Conservation (phyloP, 768 basidiomycete genomes). For the Hygrophorus pudorinus region DNA sequence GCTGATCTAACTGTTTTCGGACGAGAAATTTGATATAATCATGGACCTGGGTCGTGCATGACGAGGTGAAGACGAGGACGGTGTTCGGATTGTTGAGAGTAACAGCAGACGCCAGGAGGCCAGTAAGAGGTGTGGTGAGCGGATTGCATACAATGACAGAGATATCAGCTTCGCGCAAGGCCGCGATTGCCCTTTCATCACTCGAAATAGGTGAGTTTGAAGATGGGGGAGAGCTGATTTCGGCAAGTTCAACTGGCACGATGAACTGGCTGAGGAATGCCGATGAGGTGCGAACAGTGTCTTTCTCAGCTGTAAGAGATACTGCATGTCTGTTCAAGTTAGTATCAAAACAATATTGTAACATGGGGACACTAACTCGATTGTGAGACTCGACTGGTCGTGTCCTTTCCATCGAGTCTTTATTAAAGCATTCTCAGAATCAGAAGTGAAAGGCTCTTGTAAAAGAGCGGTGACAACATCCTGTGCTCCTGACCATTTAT, state of each 20-base stretch:
- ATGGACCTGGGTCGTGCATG: constrained; percentile 16
- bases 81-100: constrained; percentile 30
- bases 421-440: constrained; percentile 32
- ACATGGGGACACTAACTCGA: constrained; percentile 27
- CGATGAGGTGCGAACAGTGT: constrained; percentile 28
- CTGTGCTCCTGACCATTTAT: constrained; percentile 40
- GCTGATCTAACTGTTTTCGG: constrained; percentile 8
- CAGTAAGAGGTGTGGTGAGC: constrained; percentile 35
- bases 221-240: constrained; percentile 20
- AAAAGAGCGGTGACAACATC: constrained; percentile 64
- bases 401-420: constrained; percentile 38
- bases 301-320: neutral
- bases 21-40: constrained; percentile 12
- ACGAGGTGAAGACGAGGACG: constrained; percentile 31
- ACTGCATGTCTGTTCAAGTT: constrained; percentile 8
- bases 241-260: constrained; percentile 37
- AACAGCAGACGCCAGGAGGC: constrained; percentile 20
- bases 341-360: constrained; percentile 5
- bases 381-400: constrained; percentile 21
- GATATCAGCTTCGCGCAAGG: constrained; percentile 42
- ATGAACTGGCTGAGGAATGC: constrained; percentile 49
- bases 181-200: constrained; percentile 9
- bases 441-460: constrained; percentile 59
- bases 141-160: constrained; percentile 60
- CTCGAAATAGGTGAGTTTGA: constrained; percentile 2